Base-by-base conservation (phyloP, 2,329 filamentous ascomycete species). In the Uncinocarpus reesii region DNA sequence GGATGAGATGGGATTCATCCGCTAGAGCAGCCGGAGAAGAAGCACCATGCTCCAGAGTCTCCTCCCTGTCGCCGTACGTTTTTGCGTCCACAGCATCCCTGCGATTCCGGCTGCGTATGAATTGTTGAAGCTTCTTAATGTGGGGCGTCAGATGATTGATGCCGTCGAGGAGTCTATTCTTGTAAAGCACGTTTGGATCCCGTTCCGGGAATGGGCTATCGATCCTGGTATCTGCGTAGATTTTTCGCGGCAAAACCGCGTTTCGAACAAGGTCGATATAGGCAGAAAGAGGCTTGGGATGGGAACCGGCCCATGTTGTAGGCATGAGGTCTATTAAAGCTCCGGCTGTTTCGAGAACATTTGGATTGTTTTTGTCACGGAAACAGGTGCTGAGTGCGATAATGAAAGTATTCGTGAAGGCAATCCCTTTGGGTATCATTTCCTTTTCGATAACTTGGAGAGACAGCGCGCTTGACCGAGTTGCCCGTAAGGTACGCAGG, bases 311-410 rank as follows among this genome's bases (percentile, higher is more conserved):
- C 24, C 32, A 35, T 34, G 45, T 80, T 71, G 4, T 29, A 11
- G 43, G 24, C 43, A 46, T 46, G 15, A 38, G 5, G 23, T 46
- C 43, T 24, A 95, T 67, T 21, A 94, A 71, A 43, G 71, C 65
- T 43, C 72, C 78, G 3, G 85, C 83, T 55, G 83, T 74, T 2
- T 71, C 65, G 54, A 94, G 76, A 18, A 78, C 77, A 45, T 81
- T 76, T n/a, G 64, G 71, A 62, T 93, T 95, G 48, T 81, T 80
- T 59, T 80, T 83, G 69, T 95, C 87, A 49, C 82, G 77, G 20
- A 79, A 69, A 63, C 88, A 95, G 4, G 79, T 74, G 53, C 76
- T 75, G 71, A 95, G 79, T 47, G 83, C 86, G 40, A 86, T 76
- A 46, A 78, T 77, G 67, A 88, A 86, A 7, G 79, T 79, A 50